These are phyloP conservation scores for Aegilops longissima DNA, from an alignment of 176 grass and related monocot genomes.

Conservation along the genomic window DNA sequence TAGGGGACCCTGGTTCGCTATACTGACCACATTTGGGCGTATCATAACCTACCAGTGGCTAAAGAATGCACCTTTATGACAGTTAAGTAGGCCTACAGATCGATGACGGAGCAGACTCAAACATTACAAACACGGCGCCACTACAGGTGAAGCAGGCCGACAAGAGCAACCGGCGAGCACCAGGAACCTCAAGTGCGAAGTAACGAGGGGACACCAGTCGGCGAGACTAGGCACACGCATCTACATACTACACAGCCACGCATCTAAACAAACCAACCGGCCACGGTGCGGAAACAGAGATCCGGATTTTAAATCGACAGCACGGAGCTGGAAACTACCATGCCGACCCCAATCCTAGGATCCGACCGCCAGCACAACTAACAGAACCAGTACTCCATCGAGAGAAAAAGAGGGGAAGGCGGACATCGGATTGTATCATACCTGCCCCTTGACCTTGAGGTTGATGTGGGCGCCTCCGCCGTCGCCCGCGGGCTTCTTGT, in stretches of 20 bases:
- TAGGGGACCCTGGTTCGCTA: neutral
- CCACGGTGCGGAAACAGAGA: neutral
- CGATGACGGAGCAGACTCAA: neutral
- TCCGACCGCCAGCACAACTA: neutral
- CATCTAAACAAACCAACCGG: neutral
- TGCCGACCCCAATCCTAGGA: neutral
- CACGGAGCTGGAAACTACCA: neutral
- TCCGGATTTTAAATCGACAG: neutral
- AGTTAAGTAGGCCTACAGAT: neutral
- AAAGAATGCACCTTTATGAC: neutral
- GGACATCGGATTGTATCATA: neutral
- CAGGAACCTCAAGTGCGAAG: no score
- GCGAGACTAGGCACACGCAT: neutral
- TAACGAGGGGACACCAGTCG: no score
- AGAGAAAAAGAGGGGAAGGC: neutral
- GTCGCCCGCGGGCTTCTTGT: constrained; percentile 46
- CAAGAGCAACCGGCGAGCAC: neutral
- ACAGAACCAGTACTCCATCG: neutral
- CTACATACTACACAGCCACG: neutral
- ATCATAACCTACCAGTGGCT: neutral
- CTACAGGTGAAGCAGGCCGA: neutral
- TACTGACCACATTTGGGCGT: neutral
- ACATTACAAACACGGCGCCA: no score
- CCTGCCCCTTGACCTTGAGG: constrained; percentile 86
- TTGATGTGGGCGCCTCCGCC: constrained; percentile 68